Base-by-base conservation (phyloP, 2,329 filamentous ascomycete genomes). In the Fusarium compactum region DNA sequence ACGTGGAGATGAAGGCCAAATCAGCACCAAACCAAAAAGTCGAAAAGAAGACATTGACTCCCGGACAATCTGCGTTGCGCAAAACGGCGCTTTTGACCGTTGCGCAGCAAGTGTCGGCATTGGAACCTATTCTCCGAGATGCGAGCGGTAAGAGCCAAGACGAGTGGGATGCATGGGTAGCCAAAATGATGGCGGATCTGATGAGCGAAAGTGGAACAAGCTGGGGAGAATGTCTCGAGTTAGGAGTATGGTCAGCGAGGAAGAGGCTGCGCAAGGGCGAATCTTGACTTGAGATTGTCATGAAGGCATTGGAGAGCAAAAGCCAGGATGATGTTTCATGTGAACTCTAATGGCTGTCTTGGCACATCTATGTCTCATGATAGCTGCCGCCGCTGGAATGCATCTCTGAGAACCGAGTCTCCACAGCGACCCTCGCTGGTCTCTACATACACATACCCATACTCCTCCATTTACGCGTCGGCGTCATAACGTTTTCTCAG, bases 111-210 rank as follows among this genome's bases (percentile, higher is more conserved):
- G 93, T 97, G 57, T 93, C 96, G 78, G 91, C 91, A 68, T 83
- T 98, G 74, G 95, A 98, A 80, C 93, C 93, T 8, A 82, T 96
- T 62, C 82, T 98, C 72, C 89, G 92, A 73, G 92, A 97, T 75
- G 89, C 90, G 47, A 97, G 92, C 76, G 92, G 91, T 16, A 97
- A 97, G 84, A 93, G 91, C 75, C 89, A 92, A 76, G 94, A 97
- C 73, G 95, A 98, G 81, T 98, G 94, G 94, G 92, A 97, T 78
- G 85, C 89, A 44, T 98, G 95, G 95, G 89, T 92, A 82, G 90
- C 91, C 43, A 93, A 91, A 80, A 93, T 97, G 91, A 95, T 94
- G 86, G 88, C 89, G 48, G 92, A 96, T 79, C 81, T 98, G 76
- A 86, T 97, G 76, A 90, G 91, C 78, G 91, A 95, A 65, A 90